Percentiles rank a stretch among this genome's conserved stretches.
These are phyloP conservation scores for Sphaceloma murrayae DNA, from an alignment of 2,329 filamentous ascomycete species.

Conservation along the genomic window DNA sequence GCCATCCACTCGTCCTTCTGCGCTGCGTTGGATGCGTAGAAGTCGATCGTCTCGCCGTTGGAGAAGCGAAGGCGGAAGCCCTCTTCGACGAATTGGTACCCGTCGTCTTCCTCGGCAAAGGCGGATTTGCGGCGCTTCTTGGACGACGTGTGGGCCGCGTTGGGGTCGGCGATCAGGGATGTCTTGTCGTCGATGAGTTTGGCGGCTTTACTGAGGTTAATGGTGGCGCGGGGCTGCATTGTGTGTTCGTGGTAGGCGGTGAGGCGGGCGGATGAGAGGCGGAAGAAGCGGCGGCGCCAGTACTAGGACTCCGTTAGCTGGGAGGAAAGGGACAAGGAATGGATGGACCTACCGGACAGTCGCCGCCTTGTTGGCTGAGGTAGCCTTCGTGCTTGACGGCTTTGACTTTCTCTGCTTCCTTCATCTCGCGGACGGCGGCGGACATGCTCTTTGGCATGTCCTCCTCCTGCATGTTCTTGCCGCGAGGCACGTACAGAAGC, in stretches of 20 bases:
- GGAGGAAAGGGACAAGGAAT: background rate
- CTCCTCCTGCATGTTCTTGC: constrained; percentile 75
- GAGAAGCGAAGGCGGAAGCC: constrained; percentile 98
- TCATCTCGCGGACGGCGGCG: constrained; percentile 85
- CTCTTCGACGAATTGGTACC: constrained; percentile 99
- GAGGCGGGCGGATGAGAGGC: constrained; percentile 78
- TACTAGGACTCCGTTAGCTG: constrained; percentile 48
- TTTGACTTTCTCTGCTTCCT: constrained; percentile 73
- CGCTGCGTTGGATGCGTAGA: constrained; percentile 80
- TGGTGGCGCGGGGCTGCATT: constrained; percentile 87
- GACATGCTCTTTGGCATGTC: constrained; percentile 99
- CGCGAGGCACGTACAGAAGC: constrained; percentile 86
- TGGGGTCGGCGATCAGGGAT: constrained; percentile 69
- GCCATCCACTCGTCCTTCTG: constrained; percentile 96
- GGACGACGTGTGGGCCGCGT: constrained; percentile 47
- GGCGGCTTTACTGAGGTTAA: constrained; percentile 87
- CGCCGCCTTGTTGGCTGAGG: constrained; percentile 91
- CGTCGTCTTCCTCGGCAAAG: constrained; percentile 96
- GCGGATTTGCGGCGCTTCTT: constrained; percentile 69
- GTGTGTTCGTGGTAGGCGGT: constrained; percentile 96
- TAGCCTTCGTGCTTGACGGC: constrained; percentile 71
- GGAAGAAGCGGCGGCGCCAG: constrained; percentile 97
- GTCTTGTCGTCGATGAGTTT: constrained; percentile 89
- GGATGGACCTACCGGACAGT: constrained; percentile 72
- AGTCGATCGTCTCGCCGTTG: constrained; percentile 97